Evolutionary conservation across 2,329 filamentous ascomycete species (phyloP).

Genomic region (Neurospora sp.): DNA sequence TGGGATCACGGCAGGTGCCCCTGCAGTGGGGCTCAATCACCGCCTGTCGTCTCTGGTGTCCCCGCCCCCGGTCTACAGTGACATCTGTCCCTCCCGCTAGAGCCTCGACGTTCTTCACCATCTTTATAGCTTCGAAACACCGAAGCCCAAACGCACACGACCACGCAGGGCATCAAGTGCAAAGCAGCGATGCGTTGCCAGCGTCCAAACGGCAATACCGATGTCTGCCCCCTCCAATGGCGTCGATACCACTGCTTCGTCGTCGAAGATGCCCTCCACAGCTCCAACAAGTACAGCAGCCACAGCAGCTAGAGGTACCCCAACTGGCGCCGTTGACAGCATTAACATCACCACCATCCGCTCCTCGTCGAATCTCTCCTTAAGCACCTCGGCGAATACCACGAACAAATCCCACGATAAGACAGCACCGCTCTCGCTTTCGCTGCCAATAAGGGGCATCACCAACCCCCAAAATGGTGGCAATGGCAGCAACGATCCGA

Average conservation of each 20-base stretch:
- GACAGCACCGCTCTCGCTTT: slow-evolving; percentile 7
- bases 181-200: slow-evolving; percentile 15
- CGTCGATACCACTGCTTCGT: slow-evolving; percentile 25
- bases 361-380: slow-evolving; percentile 5
- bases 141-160: neutral
- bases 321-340: slow-evolving; percentile 8
- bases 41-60: neutral
- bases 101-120: neutral
- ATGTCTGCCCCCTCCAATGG: slow-evolving; percentile 40
- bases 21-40: neutral
- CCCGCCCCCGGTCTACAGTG: neutral
- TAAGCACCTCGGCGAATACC: neutral
- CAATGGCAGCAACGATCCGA: slow-evolving; percentile 8
- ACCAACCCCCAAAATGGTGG: slow-evolving; percentile 6
- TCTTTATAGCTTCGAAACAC: neutral
- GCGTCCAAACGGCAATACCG: slow-evolving; percentile 26
- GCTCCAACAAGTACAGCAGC: slow-evolving; percentile 1
- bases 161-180: neutral
- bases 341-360: slow-evolving; percentile 4
- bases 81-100: neutral
- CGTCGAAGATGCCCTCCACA: slow-evolving; percentile 20
- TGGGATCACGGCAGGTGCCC: slow-evolving; percentile 12
- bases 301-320: slow-evolving; percentile 13
- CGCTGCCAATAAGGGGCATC: slow-evolving; percentile 6
- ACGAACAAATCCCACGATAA: slow-evolving; percentile 4